phyloP scores from a whole-genome alignment of 2,329 filamentous ascomycete genomes.

The Didymella glomerata region DNA sequence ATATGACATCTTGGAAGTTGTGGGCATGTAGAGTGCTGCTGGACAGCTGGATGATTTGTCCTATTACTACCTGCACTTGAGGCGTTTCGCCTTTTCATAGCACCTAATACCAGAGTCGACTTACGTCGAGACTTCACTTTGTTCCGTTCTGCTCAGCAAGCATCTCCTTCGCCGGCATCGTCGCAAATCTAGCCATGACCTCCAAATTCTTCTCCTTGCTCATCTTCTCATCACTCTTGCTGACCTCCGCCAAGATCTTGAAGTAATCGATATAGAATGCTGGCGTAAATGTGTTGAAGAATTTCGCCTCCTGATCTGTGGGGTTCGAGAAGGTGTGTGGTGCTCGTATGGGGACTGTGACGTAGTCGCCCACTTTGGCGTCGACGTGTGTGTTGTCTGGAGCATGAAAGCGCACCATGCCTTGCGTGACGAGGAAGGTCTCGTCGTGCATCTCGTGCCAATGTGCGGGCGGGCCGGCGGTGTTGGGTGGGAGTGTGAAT shows the following conservation, averaged over 20 bases:
- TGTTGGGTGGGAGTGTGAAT: conserved; percentile 59
- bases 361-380: conserved; percentile 62
- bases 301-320: conserved; percentile 61
- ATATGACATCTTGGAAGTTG: conserved; percentile 5
- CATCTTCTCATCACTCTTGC: conserved; percentile 56
- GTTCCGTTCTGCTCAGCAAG: conserved; percentile 31
- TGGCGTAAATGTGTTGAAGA: conserved; percentile 67
- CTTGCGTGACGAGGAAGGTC: conserved; percentile 64
- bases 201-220: conserved; percentile 59
- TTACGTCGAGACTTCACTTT: background rate
- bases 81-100: background rate
- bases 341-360: conserved; percentile 63
- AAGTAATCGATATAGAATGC: conserved; percentile 67
- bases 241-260: conserved; percentile 59
- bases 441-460: conserved; percentile 67
- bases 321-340: conserved; percentile 67
- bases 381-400: conserved; percentile 57
- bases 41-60: background rate
- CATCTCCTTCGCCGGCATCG: conserved; percentile 56
- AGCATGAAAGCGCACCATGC: conserved; percentile 61
- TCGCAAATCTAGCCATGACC: conserved; percentile 62
- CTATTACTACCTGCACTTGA: background rate
- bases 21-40: conserved; percentile 8
- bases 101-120: background rate
- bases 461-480: conserved; percentile 59